A percentile compares a stretch with the other conserved stretches of the same genome.
phyloP scores from a whole-genome alignment of 192 early-diverging fungal species.

The Allomyces macrogynus region DNA sequence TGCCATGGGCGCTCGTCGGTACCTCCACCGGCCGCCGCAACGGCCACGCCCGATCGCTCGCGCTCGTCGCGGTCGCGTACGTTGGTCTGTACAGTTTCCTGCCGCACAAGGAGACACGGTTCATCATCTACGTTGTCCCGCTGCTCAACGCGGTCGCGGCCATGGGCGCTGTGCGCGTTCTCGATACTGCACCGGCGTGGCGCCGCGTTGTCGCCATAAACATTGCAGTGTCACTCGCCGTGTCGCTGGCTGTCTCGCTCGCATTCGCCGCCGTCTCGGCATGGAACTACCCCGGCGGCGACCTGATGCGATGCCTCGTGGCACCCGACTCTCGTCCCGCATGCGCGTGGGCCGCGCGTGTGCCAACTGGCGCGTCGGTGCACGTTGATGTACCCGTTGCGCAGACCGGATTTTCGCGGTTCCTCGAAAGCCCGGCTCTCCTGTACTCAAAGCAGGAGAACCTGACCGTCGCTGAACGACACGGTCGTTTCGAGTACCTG shows the following conservation, averaged over 20 bases:
- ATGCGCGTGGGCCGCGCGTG: slow-evolving; percentile 7
- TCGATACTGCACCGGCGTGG: slow-evolving; percentile 11
- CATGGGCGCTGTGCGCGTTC: slow-evolving; percentile 1
- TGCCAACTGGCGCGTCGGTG: slow-evolving; percentile 2
- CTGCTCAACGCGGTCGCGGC: slow-evolving; percentile 50
- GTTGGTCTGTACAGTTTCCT: slow-evolving; percentile 49
- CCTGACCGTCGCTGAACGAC: neutral
- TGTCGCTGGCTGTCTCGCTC: slow-evolving; percentile 11
- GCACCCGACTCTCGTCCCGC: slow-evolving; percentile 9
- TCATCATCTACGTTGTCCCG: slow-evolving; percentile 69
- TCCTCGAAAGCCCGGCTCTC: slow-evolving; percentile 6
- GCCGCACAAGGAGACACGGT: slow-evolving; percentile 91
- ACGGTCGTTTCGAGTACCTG: neutral
- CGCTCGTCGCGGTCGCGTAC: slow-evolving; percentile 23
- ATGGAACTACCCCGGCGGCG: slow-evolving; percentile 77
- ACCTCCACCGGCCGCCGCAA: slow-evolving; percentile 19
- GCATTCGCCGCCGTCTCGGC: slow-evolving; percentile 35
- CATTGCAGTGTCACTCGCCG: slow-evolving; percentile 6
- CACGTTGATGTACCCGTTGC: slow-evolving; percentile 59
- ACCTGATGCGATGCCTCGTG: slow-evolving; percentile 47
- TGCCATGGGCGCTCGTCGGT: slow-evolving; percentile 42
- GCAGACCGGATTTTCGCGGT: slow-evolving; percentile 67
- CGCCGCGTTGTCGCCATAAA: slow-evolving; percentile 10
- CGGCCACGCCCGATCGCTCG: slow-evolving; percentile 23
- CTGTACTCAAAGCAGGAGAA: neutral